These are phyloP conservation scores for Mucor indicus DNA, from an alignment of 371 early-diverging fungal species.

Conservation along the genomic window DNA sequence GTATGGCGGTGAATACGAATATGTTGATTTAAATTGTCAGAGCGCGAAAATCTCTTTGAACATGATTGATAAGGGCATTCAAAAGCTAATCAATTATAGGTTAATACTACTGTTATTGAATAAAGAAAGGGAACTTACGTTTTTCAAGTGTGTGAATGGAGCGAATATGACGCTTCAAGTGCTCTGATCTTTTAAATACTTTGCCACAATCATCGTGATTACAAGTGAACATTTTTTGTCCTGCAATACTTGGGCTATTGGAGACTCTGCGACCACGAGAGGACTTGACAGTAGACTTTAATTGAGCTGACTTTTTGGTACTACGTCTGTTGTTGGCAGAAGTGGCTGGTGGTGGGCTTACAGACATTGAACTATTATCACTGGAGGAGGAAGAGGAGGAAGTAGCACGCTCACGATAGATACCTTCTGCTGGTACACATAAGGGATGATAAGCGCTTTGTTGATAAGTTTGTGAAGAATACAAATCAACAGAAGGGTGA, in stretches of 20 bases:
- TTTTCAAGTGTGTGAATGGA: conserved; percentile 59
- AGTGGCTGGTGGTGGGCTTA: conserved; percentile 11
- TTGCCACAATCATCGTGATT: conserved; percentile 63
- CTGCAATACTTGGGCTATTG: conserved; percentile 36
- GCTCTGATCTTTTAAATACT: conserved; percentile 81
- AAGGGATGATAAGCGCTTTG: not conserved
- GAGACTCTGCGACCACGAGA: conserved; percentile 43
- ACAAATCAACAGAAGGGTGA: no score
- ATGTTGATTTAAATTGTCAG: conserved; percentile 80
- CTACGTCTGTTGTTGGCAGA: conserved; percentile 8
- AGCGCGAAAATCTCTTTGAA: conserved; percentile 77
- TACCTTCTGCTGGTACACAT: not conserved
- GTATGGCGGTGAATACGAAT: conserved; percentile 62
- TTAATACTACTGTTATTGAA: not conserved
- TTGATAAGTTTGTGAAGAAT: no score
- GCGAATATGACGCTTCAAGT: conserved; percentile 76
- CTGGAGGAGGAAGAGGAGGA: no score
- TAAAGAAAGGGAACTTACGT: conserved; percentile 31
- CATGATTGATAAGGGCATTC: conserved; percentile 71
- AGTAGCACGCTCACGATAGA: conserved; percentile 25
- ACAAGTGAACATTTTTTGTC: conserved; percentile 52
- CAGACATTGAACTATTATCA: no score
- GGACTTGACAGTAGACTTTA: conserved; percentile 18
- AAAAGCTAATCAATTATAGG: conserved; percentile 36
- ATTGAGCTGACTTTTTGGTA: not conserved